These are phyloP conservation scores for Auxenochlorella pyrenoidosa DNA, from an alignment of 139 green algal genomes.

Conservation along the genomic window DNA sequence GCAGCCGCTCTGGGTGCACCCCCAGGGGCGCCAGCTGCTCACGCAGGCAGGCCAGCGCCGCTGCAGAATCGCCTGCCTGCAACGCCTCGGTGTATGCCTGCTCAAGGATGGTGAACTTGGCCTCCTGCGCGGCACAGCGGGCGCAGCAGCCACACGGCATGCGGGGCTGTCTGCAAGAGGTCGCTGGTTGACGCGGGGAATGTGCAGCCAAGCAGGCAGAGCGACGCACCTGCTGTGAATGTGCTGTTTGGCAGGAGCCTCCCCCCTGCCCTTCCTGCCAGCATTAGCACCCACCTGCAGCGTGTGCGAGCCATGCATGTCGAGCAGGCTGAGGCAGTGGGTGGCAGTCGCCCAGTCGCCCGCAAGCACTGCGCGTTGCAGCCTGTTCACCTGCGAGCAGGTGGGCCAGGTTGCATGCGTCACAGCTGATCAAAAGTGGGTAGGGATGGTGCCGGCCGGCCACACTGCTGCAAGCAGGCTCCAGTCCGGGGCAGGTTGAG, in stretches of 20 bases:
- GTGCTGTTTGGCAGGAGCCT: too few relatives aligned
- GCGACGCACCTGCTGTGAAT: background rate
- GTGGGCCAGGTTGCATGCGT: too few relatives aligned
- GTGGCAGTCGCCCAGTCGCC: constrained; percentile 26
- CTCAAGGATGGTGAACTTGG: constrained; percentile 66
- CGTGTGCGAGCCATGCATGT: background rate
- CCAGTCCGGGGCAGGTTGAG: too few relatives aligned
- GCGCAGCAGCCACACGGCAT: too few relatives aligned
- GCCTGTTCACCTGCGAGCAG: background rate
- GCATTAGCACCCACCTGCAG: background rate
- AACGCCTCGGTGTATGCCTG: constrained; percentile 76
- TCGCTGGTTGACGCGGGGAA: too few relatives aligned
- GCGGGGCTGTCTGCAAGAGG: too few relatives aligned
- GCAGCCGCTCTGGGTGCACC: constrained; percentile 57
- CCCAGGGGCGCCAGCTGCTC: constrained; percentile 54
- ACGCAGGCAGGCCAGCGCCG: constrained; percentile 47
- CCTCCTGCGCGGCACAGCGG: background rate
- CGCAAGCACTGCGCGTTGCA: background rate
- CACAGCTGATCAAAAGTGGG: background rate
- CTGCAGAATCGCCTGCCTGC: constrained; percentile 42
- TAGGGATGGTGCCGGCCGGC: too few relatives aligned
- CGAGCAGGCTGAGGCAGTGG: background rate
- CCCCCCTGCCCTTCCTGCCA: background rate
- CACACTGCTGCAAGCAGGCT: background rate
- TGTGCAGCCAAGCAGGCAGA: background rate